These are phyloP conservation scores for Neurospora sp. DNA, from an alignment of 495 filamentous ascomycete genomes.

Conservation along the genomic window DNA sequence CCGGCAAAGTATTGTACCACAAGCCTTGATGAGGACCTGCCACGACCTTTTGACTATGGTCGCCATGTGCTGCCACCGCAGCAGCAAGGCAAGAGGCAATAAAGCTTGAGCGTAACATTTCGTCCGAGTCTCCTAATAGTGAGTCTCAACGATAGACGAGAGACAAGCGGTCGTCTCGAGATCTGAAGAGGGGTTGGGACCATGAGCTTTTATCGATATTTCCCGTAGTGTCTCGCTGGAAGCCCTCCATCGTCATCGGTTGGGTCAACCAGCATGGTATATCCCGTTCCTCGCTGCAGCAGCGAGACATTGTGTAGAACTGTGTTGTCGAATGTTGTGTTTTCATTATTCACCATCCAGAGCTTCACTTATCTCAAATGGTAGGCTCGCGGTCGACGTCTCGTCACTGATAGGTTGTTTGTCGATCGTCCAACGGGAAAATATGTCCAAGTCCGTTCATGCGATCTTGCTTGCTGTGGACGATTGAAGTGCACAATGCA, in stretches of 20 bases:
- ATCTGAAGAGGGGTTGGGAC: neutral
- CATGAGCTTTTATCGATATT: neutral
- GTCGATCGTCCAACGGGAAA: neutral
- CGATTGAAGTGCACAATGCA: neutral
- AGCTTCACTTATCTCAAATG: neutral
- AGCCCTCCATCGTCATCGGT: neutral
- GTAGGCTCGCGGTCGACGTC: neutral
- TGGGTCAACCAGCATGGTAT: neutral
- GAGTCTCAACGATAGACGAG: neutral
- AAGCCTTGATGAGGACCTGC: slow-evolving; percentile 39
- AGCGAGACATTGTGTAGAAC: neutral
- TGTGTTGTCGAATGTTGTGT: neutral
- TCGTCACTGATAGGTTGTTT: neutral
- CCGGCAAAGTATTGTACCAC: slow-evolving; percentile 47
- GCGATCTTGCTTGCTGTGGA: neutral
- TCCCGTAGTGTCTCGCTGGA: neutral
- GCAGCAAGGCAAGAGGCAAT: slow-evolving; percentile 17
- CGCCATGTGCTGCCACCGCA: slow-evolving; percentile 21
- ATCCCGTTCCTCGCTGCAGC: neutral
- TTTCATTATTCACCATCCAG: neutral
- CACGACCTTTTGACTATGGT: slow-evolving; percentile 30
- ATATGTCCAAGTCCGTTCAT: neutral
- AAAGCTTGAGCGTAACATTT: slow-evolving; percentile 16
- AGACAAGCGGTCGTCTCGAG: neutral
- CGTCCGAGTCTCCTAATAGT: neutral